Base-by-base conservation (phyloP, 306 rosid genomes). In the Rosa lucieae region DNA sequence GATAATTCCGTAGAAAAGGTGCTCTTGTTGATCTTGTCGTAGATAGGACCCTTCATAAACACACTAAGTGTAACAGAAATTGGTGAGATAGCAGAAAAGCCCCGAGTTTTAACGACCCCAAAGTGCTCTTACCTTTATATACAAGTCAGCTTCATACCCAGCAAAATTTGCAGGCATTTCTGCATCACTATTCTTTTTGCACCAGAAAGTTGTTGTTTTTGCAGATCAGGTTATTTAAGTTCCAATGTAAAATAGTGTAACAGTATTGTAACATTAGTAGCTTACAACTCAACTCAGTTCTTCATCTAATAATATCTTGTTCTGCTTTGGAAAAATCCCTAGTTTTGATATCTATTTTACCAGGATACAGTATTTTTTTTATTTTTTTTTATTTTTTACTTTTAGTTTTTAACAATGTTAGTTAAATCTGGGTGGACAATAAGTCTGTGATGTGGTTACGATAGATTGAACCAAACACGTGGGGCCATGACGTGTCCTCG, bases 1-100 rank as follows among this genome's bases (percentile, higher is more conserved):
- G 79, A 79, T 79, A 78, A 78, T 84, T 81, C 79, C 85, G 86
- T 87, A 90, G 88, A 86, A 87, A 87, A 74, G 55, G 77, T 81
- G 79, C 80, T 67, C 63, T 80, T 86, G 37, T 79, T 75, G 55
- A 71, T 78, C 81, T 79, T 80, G n/a, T 35, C 61, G 47, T 76
- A 32, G 79, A 63, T 63, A 76, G 72, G 18, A 47, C 53, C 78
- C 47, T 42, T 62, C 79, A 63, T 76, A 76, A 76, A 43, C 72
- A 76, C 72, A 43, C 42, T 21, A 23, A 23, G 79, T 76, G 79
- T 47, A 76, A 62, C 72, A 75, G 37, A 75, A 76, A 76, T 63
- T 63, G 72, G 47, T 76, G 61, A 62, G 63, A 63, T 32, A 76
- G 79, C 61, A 76, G 79, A 62, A 46, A 76, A 35, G 37, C 62